Percentiles rank a stretch among this genome's conserved stretches.
These are phyloP conservation scores for Coniochaeta sp. DNA, from an alignment of 2,329 filamentous ascomycete species.

Conservation along the genomic window DNA sequence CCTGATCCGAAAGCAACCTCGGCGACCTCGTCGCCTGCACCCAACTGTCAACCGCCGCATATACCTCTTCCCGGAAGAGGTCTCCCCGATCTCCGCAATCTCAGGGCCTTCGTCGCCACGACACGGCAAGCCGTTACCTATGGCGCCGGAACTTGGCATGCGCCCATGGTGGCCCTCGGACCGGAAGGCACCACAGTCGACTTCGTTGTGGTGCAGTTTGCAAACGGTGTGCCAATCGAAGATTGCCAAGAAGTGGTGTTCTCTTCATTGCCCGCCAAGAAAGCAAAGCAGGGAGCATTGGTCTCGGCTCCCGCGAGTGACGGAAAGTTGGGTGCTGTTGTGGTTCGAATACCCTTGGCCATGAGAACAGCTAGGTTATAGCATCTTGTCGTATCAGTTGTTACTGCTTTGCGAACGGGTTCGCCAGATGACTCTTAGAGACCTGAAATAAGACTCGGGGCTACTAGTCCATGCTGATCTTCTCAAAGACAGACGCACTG, in stretches of 20 bases:
- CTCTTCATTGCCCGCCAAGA: slow-evolving; percentile 7
- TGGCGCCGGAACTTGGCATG: slow-evolving; percentile 87
- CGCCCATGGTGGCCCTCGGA: slow-evolving; percentile 84
- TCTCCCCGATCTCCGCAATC: slow-evolving; percentile 61
- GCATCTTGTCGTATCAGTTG: neutral
- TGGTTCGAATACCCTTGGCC: slow-evolving; percentile 23
- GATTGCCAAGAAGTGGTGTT: slow-evolving; percentile 77
- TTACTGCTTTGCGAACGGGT: neutral
- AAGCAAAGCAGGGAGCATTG: neutral
- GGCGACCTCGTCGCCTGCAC: slow-evolving; percentile 11
- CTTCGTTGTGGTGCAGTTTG: slow-evolving; percentile 85
- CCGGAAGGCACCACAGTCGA: slow-evolving; percentile 52
- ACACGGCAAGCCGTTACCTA: slow-evolving; percentile 85
- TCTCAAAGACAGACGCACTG: too few species aligned
- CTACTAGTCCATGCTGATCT: too few species aligned
- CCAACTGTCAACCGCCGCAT: slow-evolving; percentile 23
- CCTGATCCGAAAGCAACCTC: slow-evolving; percentile 12
- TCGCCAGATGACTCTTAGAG: too few species aligned
- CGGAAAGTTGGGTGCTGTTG: slow-evolving; percentile 24
- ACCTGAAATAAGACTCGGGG: too few species aligned
- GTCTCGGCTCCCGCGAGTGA: neutral
- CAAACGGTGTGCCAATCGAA: slow-evolving; percentile 72
- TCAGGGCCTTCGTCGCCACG: slow-evolving; percentile 73
- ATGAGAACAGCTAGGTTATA: neutral
- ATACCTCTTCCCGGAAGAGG: slow-evolving; percentile 47